Evolutionary conservation across 176 grass and related monocot species (phyloP).

Genomic region (Avena insularis): DNA sequence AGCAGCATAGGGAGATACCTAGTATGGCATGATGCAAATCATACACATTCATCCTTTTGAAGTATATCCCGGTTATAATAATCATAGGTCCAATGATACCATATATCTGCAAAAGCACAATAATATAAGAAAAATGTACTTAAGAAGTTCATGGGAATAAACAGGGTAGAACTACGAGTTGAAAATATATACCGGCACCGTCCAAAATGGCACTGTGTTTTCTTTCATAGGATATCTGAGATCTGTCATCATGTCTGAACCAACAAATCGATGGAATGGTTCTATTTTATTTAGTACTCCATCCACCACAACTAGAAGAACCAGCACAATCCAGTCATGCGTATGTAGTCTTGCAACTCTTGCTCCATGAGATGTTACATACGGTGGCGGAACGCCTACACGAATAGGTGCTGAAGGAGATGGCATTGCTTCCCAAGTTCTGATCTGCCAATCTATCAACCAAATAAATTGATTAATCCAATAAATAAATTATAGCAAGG

Average conservation of each 20-base stretch:
- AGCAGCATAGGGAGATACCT: conserved; percentile 40
- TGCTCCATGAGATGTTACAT: conserved; percentile 64
- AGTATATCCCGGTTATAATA: conserved; percentile 67
- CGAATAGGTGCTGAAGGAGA: conserved; percentile 27
- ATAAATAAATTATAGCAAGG: not conserved
- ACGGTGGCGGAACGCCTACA: conserved; percentile 39
- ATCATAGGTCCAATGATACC: conserved; percentile 65
- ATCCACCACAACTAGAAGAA: conserved; percentile 59
- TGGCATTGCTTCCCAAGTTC: conserved; percentile 38
- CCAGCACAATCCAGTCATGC: conserved; percentile 78
- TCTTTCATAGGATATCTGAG: conserved; percentile 79
- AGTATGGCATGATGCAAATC: conserved; percentile 82
- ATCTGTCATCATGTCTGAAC: conserved; percentile 79
- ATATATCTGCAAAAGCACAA: conserved; percentile 57
- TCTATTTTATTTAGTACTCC: conserved; percentile 81
- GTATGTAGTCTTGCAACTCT: conserved; percentile 62
- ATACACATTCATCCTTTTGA: conserved; percentile 79
- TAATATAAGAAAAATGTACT: conserved; percentile 16
- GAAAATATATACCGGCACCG: conserved; percentile 66
- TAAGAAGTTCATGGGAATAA: conserved; percentile 25
- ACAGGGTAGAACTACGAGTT: conserved; percentile 23
- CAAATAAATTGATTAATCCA: not conserved
- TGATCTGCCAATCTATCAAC: conserved; percentile 29
- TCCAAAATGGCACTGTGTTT: conserved; percentile 87
- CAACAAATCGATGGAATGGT: conserved; percentile 85